Evolutionary conservation across 305 asterid genomes (phyloP).

Genomic region (Petunia hybrid): DNA sequence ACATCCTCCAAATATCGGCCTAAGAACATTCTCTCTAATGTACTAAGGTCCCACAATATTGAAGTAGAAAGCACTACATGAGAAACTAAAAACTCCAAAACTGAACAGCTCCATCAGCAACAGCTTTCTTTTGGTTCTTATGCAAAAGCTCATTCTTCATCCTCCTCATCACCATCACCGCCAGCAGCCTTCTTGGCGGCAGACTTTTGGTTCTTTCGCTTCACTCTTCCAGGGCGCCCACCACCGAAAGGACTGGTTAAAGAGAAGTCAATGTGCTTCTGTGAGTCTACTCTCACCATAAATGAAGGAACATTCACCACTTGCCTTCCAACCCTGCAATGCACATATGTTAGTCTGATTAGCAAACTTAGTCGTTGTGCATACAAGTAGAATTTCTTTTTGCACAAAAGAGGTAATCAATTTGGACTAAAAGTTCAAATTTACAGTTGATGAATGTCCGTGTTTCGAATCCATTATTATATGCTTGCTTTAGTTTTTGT

Average conservation of each 20-base stretch:
- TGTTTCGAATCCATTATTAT: too few relatives aligned
- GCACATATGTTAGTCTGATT: not conserved
- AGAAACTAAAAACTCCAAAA: constrained; percentile 18
- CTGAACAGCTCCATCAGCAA: not conserved
- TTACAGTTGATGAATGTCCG: too few relatives aligned
- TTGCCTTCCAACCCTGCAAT: constrained; percentile 51
- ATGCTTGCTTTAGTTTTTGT: too few relatives aligned
- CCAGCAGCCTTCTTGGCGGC: constrained; percentile 56
- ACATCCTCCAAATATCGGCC: not conserved
- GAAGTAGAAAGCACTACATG: constrained; percentile 8
- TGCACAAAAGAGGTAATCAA: too few relatives aligned
- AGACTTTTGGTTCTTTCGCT: constrained; percentile 56
- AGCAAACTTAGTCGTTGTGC: not conserved
- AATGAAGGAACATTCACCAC: constrained; percentile 51
- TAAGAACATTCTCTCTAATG: constrained; percentile 14
- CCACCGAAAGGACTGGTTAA: constrained; percentile 53
- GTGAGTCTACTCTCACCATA: constrained; percentile 51
- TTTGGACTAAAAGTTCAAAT: too few relatives aligned
- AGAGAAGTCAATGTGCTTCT: constrained; percentile 54
- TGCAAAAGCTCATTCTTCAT: constrained; percentile 42
- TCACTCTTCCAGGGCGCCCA: constrained; percentile 56
- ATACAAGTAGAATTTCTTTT: not conserved
- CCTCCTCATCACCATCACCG: constrained; percentile 51
- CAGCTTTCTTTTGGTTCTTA: not conserved
- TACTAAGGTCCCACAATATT: not conserved